These are phyloP conservation scores for Camellia japonica DNA, from an alignment of 148 eudicot genomes.

Conservation along the genomic window DNA sequence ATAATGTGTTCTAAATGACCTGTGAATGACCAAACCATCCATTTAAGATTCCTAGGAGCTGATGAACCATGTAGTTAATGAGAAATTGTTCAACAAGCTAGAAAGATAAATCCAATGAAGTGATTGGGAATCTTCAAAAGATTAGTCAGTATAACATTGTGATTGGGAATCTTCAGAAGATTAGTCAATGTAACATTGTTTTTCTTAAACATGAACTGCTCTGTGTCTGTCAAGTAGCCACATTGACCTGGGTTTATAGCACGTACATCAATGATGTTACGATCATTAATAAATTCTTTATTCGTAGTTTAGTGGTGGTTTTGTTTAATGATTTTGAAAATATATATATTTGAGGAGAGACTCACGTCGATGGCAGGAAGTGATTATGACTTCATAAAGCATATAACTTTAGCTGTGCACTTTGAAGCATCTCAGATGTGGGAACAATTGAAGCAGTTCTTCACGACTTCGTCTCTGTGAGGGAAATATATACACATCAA, in stretches of 20 bases:
- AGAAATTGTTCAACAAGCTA: too few species aligned
- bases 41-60: too few species aligned
- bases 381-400: background rate
- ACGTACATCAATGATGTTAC: background rate
- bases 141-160: background rate
- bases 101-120: too few species aligned
- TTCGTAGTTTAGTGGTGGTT: background rate
- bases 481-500: background rate
- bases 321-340: background rate
- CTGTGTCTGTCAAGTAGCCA: background rate
- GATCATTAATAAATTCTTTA: background rate
- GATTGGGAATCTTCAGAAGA: background rate
- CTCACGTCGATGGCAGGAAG: background rate
- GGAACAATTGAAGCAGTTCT: slow-evolving; percentile 74
- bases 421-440: slow-evolving; percentile 72
- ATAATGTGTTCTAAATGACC: too few species aligned
- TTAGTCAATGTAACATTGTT: background rate
- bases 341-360: background rate
- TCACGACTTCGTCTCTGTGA: slow-evolving; percentile 68
- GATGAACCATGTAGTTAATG: too few species aligned
- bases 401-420: slow-evolving; percentile 63
- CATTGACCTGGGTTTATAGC: background rate
- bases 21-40: too few species aligned
- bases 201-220: background rate
- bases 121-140: background rate